Evolutionary conservation across 1,284 basidiomycete species (phyloP), one percentile per base, ranked within the genome.

Genomic region (Malassezia japonica): DNA sequence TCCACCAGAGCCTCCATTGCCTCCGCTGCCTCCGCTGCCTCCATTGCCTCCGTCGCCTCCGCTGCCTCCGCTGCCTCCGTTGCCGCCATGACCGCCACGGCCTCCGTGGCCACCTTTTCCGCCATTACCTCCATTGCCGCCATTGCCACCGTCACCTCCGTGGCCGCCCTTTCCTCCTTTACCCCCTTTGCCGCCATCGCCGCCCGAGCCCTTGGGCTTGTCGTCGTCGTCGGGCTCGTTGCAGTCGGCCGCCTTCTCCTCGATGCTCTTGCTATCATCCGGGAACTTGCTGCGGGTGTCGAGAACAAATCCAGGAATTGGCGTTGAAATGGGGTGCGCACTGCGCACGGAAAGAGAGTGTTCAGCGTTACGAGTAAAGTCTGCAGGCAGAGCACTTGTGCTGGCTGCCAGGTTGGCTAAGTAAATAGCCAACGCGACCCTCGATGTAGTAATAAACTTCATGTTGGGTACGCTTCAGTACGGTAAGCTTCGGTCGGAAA

Each of bases 361-460:
- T 7, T 13, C 12, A 10, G 12, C 38, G 3, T 40, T 23, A 40
- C 23, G 20, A 27, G 23, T 8, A 16, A 27, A 40, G 12, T 18
- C 12, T 25, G 27, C 32, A 2, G 36, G 28, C 3, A 38, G 35
- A 7, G 33, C 36, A 23, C 28, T 16, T 16, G 37, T 38, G 2
- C 21, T 28, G 21, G 27, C 15, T 6, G n/a, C 37, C 13, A 47
- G 15, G 44, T 46, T 40, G 2, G 50, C 50, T 6, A 52, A 12
- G 27, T 32, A 28, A 18, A 52, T 46, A 12, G 50, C 50, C 13
- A 47, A 18, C 9, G 50, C 37, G 6, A 52, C 45, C 16, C 33
- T 39, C 6, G 50, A 47, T n/a, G 28, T 27, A 24, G 28, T 27
- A 13, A 52, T 46, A n/a, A 52, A 52, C 25, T 52, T 46, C 50